Base-by-base conservation (phyloP, 441 rosid genomes). In the Erodium moschatum region DNA sequence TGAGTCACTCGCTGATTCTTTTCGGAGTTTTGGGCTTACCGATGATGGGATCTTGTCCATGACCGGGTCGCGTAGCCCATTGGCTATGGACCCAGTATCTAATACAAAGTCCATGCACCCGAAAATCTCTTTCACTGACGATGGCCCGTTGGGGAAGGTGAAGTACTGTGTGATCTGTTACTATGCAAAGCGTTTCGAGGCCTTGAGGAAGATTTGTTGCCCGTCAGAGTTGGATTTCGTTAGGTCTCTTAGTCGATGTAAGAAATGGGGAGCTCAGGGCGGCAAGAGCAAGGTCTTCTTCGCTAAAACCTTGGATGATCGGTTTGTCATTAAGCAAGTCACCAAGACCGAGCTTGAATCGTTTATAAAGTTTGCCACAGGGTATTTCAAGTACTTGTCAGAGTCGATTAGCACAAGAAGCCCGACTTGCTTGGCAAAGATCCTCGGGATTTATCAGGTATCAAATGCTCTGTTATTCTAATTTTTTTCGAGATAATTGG, bases 251-350 rank as follows among this genome's bases (percentile, higher is more conserved):
- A 95, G 97, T 77, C 97, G 96, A 63, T 95, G 98, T 82, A 95
- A 84, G 79, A 95, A 95, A 82, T 92, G 98, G 99, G 89, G 97
- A 42, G 98, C 99, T 69, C 96, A 92, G 71, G 99, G 99, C 69
- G 99, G 99, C 71, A 95, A 95, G 85, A 92, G 99, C 81, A 92
- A 92, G 66, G 99, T 90, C 67, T n/a, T n/a, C n/a, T n/a, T n/a
- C n/a, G n/a, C n/a, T n/a, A n/a, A n/a, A n/a, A n/a, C n/a, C n/a
- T n/a, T 95, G 82, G 99, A 95, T 68, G 99, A 95, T 69, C 90
- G 98, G 35, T 95, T 95, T 79, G 87, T 95, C 72, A 83, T 95
- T 76, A 95, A 95, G 81, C 96, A 95, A 85, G 99, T 92, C 73
- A 90, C 99, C 38, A 95, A 91, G 85, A 92, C 99, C 50, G 98